Conservation (phyloP, 257 asterid genomes). For the Fraxinus pennsylvanica region DNA sequence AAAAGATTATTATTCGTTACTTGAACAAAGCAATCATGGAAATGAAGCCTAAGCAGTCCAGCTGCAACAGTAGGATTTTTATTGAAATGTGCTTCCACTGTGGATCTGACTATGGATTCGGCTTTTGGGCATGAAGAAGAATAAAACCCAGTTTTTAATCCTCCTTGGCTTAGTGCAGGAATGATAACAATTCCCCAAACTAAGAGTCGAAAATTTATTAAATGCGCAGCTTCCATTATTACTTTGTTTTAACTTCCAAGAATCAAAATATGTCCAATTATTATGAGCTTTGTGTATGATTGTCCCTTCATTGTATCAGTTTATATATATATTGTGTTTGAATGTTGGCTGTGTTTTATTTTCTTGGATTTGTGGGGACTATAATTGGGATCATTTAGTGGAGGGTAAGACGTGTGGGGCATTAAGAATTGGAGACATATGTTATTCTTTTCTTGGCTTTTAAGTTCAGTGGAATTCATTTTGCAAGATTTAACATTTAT, state of each 20-base stretch:
- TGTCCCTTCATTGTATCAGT: neutral
- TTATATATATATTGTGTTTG: neutral
- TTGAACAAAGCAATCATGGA: conserved; percentile 74
- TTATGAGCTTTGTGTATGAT: conserved; percentile 1
- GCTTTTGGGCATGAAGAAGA: conserved; percentile 61
- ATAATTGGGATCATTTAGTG: conserved; percentile 14
- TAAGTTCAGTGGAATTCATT: conserved; percentile 13
- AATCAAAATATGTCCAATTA: neutral
- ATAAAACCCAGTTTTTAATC: conserved; percentile 51
- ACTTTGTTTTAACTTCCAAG: neutral
- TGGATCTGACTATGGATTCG: conserved; percentile 60
- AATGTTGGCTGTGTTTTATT: neutral
- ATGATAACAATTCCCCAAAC: conserved; percentile 2
- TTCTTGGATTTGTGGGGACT: conserved; percentile 20
- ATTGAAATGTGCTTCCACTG: conserved; percentile 48
- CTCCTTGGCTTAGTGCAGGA: conserved; percentile 34
- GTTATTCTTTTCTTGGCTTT: neutral
- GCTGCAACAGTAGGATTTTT: conserved; percentile 59
- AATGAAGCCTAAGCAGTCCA: conserved; percentile 69
- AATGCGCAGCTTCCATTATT: conserved; percentile 32
- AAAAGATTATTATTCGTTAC: conserved; percentile 19
- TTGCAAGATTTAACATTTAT: neutral
- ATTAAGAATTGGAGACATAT: too few relatives aligned
- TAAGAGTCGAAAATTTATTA: conserved; percentile 12
- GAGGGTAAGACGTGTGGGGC: conserved; percentile 24